These are phyloP conservation scores for Leccinum arenicola DNA, from an alignment of 768 basidiomycete species.

Conservation along the genomic window DNA sequence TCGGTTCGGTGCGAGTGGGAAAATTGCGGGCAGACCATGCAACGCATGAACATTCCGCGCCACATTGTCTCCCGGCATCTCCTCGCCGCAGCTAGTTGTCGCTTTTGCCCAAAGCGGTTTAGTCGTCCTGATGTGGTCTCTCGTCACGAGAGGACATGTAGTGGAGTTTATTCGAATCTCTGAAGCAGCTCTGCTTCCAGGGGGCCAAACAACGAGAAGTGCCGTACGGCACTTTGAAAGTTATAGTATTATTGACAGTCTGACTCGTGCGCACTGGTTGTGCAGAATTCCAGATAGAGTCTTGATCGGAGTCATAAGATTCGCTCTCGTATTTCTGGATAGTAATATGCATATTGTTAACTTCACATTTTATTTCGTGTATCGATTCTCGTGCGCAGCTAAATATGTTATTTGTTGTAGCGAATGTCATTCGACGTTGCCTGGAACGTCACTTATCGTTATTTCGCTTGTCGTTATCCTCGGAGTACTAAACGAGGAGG, in stretches of 20 bases:
- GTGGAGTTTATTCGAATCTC: not conserved
- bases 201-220: not conserved
- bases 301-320: not conserved
- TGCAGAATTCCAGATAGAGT: not conserved
- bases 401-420: slow-evolving; percentile 5
- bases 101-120: slow-evolving; percentile 21
- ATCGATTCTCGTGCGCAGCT: slow-evolving; percentile 1
- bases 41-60: slow-evolving; percentile 30
- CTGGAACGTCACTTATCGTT: not conserved
- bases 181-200: not conserved
- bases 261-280: not conserved
- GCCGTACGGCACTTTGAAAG: not conserved
- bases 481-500: not conserved
- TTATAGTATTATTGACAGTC: not conserved
- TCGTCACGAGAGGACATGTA: slow-evolving; percentile 26
- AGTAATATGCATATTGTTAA: slow-evolving; percentile 10
- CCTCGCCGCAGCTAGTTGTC: slow-evolving; percentile 22
- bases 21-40: slow-evolving; percentile 20
- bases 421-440: not conserved
- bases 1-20: slow-evolving; percentile 24
- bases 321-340: slow-evolving; percentile 4
- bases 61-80: slow-evolving; percentile 30
- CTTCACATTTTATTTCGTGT: slow-evolving; percentile 10
- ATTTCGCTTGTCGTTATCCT: not conserved
- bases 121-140: slow-evolving; percentile 28